Evolutionary conservation across 257 asterid species (phyloP).

Genomic region (Solanum lycopersicoides): DNA sequence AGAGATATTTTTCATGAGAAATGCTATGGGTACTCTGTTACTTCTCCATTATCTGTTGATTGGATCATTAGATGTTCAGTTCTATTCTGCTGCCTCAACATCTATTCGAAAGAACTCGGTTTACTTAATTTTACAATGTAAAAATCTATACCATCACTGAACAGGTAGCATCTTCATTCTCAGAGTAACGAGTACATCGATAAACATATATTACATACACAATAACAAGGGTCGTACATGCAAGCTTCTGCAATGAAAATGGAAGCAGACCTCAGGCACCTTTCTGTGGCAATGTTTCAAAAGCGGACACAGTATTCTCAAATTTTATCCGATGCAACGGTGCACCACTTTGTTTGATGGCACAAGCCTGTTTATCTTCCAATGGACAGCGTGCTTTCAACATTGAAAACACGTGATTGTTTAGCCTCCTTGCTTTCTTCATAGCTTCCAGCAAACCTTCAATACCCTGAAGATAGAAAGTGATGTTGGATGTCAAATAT

Average conservation of each 20-base stretch:
- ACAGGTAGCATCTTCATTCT: not conserved
- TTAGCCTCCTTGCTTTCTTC: slow-evolving; percentile 90
- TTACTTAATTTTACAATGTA: not conserved
- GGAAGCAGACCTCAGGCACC: slow-evolving; percentile 38
- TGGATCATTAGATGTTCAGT: not conserved
- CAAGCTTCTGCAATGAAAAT: not conserved
- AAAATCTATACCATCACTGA: not conserved
- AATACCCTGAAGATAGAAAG: slow-evolving; percentile 30
- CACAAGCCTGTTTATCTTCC: slow-evolving; percentile 98
- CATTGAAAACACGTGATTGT: slow-evolving; percentile 84
- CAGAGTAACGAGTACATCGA: not conserved
- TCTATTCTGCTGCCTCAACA: not conserved
- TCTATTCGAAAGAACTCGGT: not conserved
- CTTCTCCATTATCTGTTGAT: not conserved
- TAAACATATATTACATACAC: not conserved
- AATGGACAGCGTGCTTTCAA: slow-evolving; percentile 90
- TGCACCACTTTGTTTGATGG: slow-evolving; percentile 90
- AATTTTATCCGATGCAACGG: slow-evolving; percentile 82
- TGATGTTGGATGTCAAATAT: not conserved
- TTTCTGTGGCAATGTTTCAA: slow-evolving; percentile 92
- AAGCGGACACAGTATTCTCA: slow-evolving; percentile 90
- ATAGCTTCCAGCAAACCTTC: slow-evolving; percentile 71
- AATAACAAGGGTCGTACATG: not conserved
- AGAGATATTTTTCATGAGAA: not conserved
- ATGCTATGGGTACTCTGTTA: not conserved